These are phyloP conservation scores for Bauhinia variegata DNA, from an alignment of 306 rosid species.

Conservation along the genomic window DNA sequence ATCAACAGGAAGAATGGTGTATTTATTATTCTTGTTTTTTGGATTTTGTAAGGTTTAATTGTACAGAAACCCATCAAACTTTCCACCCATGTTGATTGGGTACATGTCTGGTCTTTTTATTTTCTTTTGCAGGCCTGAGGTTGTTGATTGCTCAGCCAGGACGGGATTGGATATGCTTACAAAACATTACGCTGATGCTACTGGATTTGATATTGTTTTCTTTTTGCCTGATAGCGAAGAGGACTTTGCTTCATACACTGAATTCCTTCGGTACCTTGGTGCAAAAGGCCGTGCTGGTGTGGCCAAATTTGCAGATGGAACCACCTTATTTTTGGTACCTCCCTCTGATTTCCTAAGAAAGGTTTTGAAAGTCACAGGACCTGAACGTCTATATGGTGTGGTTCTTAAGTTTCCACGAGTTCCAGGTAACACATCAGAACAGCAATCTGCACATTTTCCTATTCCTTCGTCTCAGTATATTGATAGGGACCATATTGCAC, in stretches of 20 bases:
- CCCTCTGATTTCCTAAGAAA: slow-evolving; percentile 91
- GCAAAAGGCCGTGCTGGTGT: slow-evolving; percentile 98
- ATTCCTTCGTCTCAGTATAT: slow-evolving; percentile 60
- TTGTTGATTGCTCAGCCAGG: slow-evolving; percentile 97
- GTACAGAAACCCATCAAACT: background rate
- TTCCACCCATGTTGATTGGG: background rate
- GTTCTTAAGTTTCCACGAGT: slow-evolving; percentile 88
- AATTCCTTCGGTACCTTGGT: slow-evolving; percentile 87
- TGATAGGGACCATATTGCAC: slow-evolving; percentile 67
- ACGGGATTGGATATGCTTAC: slow-evolving; percentile 94
- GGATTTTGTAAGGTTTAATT: too few relatives aligned
- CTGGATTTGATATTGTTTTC: slow-evolving; percentile 88
- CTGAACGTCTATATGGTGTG: slow-evolving; percentile 96
- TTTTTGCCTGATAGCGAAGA: slow-evolving; percentile 96
- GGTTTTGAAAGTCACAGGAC: slow-evolving; percentile 87
- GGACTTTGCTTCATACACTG: slow-evolving; percentile 99
- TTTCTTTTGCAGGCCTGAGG: slow-evolving; percentile 81
- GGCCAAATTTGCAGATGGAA: slow-evolving; percentile 87
- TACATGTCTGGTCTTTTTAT: background rate
- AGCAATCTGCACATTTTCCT: slow-evolving; percentile 60
- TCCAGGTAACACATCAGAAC: slow-evolving; percentile 54
- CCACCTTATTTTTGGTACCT: slow-evolving; percentile 93
- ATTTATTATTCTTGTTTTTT: background rate
- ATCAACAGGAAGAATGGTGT: slow-evolving; percentile 3
- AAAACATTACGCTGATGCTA: slow-evolving; percentile 90